Conservation (phyloP, 495 filamentous ascomycete genomes). For the Penicillium diatomitis region DNA sequence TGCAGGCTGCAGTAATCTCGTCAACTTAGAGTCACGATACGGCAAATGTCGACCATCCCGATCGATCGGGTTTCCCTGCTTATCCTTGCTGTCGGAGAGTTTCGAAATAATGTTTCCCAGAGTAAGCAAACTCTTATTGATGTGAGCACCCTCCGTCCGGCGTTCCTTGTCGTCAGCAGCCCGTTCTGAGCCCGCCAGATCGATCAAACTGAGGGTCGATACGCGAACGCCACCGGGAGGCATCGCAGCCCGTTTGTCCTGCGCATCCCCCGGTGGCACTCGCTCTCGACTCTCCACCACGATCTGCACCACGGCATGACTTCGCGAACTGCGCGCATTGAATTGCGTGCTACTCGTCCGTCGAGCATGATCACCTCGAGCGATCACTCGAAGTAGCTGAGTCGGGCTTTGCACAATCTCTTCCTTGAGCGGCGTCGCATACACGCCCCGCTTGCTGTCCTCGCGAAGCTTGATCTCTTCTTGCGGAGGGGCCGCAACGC, state of each 20-base stretch:
- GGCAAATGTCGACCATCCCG: conserved; percentile 85
- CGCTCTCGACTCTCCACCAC: conserved; percentile 95
- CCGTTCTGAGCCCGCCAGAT: conserved; percentile 91
- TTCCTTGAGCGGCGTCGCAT: conserved; percentile 92
- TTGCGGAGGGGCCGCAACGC: conserved; percentile 40
- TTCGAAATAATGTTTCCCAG: conserved; percentile 90
- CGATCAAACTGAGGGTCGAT: conserved; percentile 89
- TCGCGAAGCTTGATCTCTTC: conserved; percentile 97
- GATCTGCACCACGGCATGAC: conserved; percentile 96
- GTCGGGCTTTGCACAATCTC: conserved; percentile 98
- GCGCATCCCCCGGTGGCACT: conserved; percentile 44
- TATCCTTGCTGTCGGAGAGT: conserved; percentile 77
- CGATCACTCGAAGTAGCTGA: conserved; percentile 89
- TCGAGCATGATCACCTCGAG: conserved; percentile 82
- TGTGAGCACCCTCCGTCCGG: conserved; percentile 90
- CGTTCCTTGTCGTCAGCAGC: conserved; percentile 93
- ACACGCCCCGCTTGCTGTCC: conserved; percentile 91
- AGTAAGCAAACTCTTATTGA: conserved; percentile 95
- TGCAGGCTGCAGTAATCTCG: conserved; percentile 83
- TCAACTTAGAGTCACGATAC: conserved; percentile 95
- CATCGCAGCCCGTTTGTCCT: conserved; percentile 68
- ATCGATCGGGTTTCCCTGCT: conserved; percentile 61
- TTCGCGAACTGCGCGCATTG: conserved; percentile 91
- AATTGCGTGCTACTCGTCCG: conserved; percentile 90
- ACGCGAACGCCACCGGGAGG: conserved; percentile 87